These are phyloP conservation scores for Tricladium varicosporioides DNA, from an alignment of 2,329 filamentous ascomycete genomes.

Conservation along the genomic window DNA sequence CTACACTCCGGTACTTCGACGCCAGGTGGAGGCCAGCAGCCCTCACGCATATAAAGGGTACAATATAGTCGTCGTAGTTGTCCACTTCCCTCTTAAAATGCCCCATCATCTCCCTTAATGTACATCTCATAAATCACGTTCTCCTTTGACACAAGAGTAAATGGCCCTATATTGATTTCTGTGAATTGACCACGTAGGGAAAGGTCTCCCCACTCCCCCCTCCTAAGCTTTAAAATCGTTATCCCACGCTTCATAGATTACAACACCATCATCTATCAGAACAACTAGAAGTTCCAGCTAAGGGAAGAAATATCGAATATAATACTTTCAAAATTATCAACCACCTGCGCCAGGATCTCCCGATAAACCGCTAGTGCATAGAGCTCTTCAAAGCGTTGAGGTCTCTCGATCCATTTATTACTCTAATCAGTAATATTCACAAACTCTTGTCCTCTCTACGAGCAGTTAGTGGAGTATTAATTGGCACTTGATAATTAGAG, in stretches of 20 bases:
- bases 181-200: not conserved
- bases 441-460: too few species aligned
- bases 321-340: not conserved
- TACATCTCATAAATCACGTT: not conserved
- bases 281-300: not conserved
- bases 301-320: slow-evolving; percentile 1
- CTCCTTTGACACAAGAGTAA: not conserved
- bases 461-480: too few species aligned
- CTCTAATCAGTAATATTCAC: too few species aligned
- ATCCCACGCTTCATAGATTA: not conserved
- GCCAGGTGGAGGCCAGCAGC: too few species aligned
- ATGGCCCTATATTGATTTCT: not conserved
- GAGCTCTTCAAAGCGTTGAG: not conserved
- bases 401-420: slow-evolving; percentile 1
- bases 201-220: not conserved
- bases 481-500: too few species aligned
- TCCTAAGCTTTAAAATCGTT: not conserved
- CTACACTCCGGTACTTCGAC: too few species aligned
- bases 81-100: slow-evolving; percentile 1
- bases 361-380: not conserved
- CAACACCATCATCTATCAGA: not conserved
- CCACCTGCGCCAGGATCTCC: not conserved
- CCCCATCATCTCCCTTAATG: not conserved
- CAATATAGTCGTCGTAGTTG: too few species aligned
- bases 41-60: too few species aligned